Base-by-base conservation (phyloP, 768 basidiomycete genomes). In the Ramaria sp. region DNA sequence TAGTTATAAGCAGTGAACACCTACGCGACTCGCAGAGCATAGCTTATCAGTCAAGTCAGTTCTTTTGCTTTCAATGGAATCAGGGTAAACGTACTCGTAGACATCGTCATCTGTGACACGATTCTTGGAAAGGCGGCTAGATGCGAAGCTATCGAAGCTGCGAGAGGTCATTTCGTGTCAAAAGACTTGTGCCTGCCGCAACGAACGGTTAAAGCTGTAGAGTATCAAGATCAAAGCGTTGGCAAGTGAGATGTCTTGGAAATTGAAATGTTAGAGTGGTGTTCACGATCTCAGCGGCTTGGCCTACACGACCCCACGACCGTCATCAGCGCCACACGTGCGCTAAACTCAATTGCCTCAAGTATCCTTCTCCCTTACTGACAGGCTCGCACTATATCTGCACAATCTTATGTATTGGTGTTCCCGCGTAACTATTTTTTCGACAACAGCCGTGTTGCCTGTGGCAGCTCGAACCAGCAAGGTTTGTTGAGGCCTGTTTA, bases 81-180 rank as follows among this genome's bases (percentile, higher is more conserved):
- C 25, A 61, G 20, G 24, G 42, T 52, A 39, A 3, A 68, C 80
- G 60, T 66, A 92, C 89, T 87, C 80, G 72, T 88, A 89, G 61
- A 92, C 72, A 65, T 92, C 89, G 55, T 91, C 88, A 61, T 92
- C 89, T 25, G 83, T 79, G 49, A 90, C 81, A 59, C 83, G 78
- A 69, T 86, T 78, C 66, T 83, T 84, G 60, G 85, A 83, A 58
- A 85, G 57, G 57, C 87, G 80, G 69, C 78, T 79, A 60, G 85
- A 83, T 58, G 82, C 75, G 61, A 70, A 72, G 67, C 85, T 81
- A 61, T 78, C 78, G 70, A 83, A 78, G 72, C 88, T 91, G 32
- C 53, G 42, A 34, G 53, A 55, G 51, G 51, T 43, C 53, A 55
- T 55, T 34, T 50, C 48, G 32, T 3, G 4, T 24, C 20, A 22